phyloP scores from a whole-genome alignment of 345 rosid species.

The Raphanus sativus region DNA sequence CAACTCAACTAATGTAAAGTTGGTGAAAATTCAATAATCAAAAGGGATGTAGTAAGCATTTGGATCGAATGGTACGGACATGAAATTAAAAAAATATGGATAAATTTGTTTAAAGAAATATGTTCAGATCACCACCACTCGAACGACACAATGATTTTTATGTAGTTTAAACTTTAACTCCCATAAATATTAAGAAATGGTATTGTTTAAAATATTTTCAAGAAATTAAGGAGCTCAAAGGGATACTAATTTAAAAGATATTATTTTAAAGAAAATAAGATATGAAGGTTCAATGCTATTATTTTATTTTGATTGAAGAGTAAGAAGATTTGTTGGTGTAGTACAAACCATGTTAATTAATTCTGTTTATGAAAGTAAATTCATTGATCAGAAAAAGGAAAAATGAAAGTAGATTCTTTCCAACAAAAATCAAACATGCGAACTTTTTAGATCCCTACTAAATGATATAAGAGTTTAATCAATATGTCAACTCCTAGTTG shows the following conservation, averaged over 20 bases:
- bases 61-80: background rate
- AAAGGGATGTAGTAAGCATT: background rate
- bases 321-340: no score
- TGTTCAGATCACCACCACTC: background rate
- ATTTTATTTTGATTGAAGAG: no score
- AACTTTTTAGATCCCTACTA: no score
- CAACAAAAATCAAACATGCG: no score
- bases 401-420: no score
- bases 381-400: no score
- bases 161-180: background rate
- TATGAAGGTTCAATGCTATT: background rate
- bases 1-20: conserved; percentile 12
- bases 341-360: no score
- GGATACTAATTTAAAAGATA: background rate
- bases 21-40: background rate
- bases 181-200: background rate
- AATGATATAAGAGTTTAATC: no score
- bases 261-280: background rate
- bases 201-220: conserved; percentile 21
- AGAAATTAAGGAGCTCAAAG: conserved; percentile 35
- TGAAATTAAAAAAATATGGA: background rate
- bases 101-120: background rate
- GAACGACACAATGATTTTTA: conserved; percentile 5
- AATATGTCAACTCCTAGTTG: no score
- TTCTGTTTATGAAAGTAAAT: no score